Conservation (phyloP, 2,329 filamentous ascomycete species). For the Aurifilum marmelostoma region DNA sequence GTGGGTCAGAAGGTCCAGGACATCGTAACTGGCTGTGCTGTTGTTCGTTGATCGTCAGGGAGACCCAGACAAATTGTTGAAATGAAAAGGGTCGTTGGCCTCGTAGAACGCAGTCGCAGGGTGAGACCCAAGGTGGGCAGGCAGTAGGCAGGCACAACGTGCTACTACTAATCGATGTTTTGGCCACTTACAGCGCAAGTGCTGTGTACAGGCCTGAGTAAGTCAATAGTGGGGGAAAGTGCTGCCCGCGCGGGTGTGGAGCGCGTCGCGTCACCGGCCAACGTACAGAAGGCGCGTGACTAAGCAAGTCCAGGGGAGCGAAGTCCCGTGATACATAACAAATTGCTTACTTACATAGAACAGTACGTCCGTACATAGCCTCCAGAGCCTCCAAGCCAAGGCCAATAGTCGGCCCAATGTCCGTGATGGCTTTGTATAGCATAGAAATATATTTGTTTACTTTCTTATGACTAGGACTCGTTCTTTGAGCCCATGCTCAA, state of each 20-base stretch:
- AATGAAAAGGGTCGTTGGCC: background rate
- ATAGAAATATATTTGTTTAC: background rate
- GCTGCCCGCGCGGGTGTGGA: slow-evolving; percentile 22
- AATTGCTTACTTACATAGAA: background rate
- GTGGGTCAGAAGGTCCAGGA: slow-evolving; percentile 42
- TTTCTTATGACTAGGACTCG: background rate
- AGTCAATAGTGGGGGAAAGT: background rate
- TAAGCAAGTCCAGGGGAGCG: slow-evolving; percentile 13
- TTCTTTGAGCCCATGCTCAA: background rate
- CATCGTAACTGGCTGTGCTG: slow-evolving; percentile 13
- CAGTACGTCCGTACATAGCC: no score
- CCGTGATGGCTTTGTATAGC: background rate
- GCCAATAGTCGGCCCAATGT: background rate
- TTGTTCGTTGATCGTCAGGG: slow-evolving; percentile 7
- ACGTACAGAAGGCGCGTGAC: slow-evolving; percentile 10
- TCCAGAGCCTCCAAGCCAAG: background rate
- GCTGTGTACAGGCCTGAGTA: background rate
- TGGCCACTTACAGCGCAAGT: background rate
- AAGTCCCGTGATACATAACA: slow-evolving; percentile 20
- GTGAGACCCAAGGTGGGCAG: background rate
- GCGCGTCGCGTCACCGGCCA: slow-evolving; percentile 22
- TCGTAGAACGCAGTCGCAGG: background rate
- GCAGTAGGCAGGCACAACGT: background rate
- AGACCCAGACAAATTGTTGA: background rate
- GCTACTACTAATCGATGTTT: background rate